Evolutionary conservation across 2,329 filamentous ascomycete genomes (phyloP).

Genomic region (Calonectria hawksworthii): DNA sequence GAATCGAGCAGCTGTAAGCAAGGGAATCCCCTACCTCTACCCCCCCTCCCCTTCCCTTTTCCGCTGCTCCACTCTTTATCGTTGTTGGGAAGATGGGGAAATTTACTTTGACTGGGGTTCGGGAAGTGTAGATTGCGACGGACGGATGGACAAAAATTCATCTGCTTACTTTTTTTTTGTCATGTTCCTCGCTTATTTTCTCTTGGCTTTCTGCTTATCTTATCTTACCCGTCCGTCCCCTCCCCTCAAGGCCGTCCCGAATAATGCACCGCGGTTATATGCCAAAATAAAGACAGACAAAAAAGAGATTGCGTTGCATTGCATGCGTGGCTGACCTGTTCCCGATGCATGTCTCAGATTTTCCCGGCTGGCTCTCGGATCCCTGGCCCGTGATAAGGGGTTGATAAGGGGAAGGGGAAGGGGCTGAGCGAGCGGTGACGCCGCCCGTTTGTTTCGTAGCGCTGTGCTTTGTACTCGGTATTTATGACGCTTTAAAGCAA

Average conservation of each 20-base stretch:
- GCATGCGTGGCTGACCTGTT: slow-evolving; percentile 4
- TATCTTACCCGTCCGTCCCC: neutral
- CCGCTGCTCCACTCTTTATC: neutral
- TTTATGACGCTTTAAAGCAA: neutral
- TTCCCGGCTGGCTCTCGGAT: neutral
- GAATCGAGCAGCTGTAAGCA: neutral
- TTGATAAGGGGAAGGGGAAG: neutral
- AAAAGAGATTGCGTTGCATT: slow-evolving; percentile 4
- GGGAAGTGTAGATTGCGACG: neutral
- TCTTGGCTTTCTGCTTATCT: too few relatives aligned
- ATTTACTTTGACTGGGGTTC: neutral
- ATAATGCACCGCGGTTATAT: neutral
- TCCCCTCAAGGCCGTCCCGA: neutral
- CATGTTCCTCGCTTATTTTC: neutral
- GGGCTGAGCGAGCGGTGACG: neutral
- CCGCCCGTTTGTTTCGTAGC: neutral
- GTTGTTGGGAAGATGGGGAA: neutral
- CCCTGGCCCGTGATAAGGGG: neutral
- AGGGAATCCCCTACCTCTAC: too few relatives aligned
- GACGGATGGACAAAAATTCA: neutral
- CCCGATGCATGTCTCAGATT: slow-evolving; percentile 10
- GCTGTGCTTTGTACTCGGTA: too few relatives aligned
- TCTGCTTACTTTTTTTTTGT: neutral
- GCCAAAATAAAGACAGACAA: neutral
- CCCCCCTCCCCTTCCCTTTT: neutral